Evolutionary conservation across 2,329 filamentous ascomycete species (phyloP).

Genomic region (Sclerotinia sclerotiorum): DNA sequence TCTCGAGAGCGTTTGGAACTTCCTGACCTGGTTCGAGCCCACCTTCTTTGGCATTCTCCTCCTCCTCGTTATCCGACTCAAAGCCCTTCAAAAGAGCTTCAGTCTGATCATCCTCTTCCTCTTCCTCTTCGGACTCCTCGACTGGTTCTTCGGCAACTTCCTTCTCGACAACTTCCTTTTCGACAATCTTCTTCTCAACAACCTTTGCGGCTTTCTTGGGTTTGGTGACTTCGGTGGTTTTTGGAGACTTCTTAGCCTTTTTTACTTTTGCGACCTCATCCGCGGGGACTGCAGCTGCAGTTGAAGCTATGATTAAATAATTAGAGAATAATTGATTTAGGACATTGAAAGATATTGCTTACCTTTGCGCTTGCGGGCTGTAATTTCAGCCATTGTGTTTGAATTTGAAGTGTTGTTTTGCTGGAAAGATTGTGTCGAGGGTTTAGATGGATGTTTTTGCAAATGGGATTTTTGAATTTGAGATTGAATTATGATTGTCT

Average conservation of each 20-base stretch:
- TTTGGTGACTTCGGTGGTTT: conserved; percentile 15
- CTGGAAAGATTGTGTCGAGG: not conserved
- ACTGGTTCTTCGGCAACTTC: conserved; percentile 19
- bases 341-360: conserved; percentile 19
- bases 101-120: conserved; percentile 51
- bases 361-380: conserved; percentile 58
- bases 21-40: conserved; percentile 44
- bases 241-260: conserved; percentile 43
- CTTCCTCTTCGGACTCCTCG: conserved; percentile 34
- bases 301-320: conserved; percentile 22
- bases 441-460: conserved; percentile 5
- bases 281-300: conserved; percentile 42
- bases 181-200: conserved; percentile 25
- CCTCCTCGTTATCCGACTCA: conserved; percentile 44
- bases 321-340: conserved; percentile 19
- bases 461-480: not conserved
- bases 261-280: conserved; percentile 41
- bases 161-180: conserved; percentile 31
- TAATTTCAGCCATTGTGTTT: conserved; percentile 43
- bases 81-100: conserved; percentile 54
- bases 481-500: conserved; percentile 3
- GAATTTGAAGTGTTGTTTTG: too few species aligned
- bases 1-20: conserved; percentile 33
- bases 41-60: conserved; percentile 45
- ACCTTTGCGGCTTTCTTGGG: conserved; percentile 38